Evolutionary conservation across 2,329 filamentous ascomycete species (phyloP), one percentile per base, ranked within the genome.

Genomic region (Fusarium sp.): DNA sequence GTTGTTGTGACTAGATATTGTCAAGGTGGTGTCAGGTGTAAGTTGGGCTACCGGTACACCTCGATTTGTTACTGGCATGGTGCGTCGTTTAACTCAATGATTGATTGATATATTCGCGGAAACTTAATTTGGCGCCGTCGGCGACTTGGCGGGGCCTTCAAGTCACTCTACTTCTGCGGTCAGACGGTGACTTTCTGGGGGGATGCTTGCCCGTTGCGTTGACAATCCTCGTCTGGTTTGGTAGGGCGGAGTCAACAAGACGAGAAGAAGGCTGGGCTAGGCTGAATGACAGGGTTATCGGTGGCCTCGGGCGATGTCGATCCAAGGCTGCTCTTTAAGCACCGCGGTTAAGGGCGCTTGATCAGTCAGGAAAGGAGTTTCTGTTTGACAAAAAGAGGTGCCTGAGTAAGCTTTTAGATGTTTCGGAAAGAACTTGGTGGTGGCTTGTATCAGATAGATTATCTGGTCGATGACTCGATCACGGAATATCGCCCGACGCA

Each of bases 91-190:
- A 65, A 71, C 63, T 70, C 61, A 73, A 70, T 75, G 65, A 50
- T 71, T 65, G 60, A 65, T 65, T 72, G 70, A 70, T 68, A 55
- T 71, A 52, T 68, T 68, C 58, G 63, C 57, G 63, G 67, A 65
- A 76, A 77, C 67, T 70, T 62, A 72, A 74, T 68, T 75, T 76
- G 75, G 73, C 74, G 72, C 70, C 71, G 75, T 76, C 69, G 71
- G 76, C 69, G 69, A 72, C 40, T 65, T 60, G 40, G 77, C 75
- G 76, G 76, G 76, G 76, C 66, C 62, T 67, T 66, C 33, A 67
- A 74, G 75, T 77, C 72, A 73, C 73, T 76, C 70, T 78, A 77
- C 76, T 75, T 72, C 72, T 76, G 76, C 72, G 67, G 76, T 77
- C 76, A 78, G 76, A 78, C 73, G 70, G 74, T 65, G 60, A 73